A percentile compares a stretch with the other conserved stretches of the same genome.
phyloP scores from a whole-genome alignment of 345 rosid genomes.

The Populus deltoides region DNA sequence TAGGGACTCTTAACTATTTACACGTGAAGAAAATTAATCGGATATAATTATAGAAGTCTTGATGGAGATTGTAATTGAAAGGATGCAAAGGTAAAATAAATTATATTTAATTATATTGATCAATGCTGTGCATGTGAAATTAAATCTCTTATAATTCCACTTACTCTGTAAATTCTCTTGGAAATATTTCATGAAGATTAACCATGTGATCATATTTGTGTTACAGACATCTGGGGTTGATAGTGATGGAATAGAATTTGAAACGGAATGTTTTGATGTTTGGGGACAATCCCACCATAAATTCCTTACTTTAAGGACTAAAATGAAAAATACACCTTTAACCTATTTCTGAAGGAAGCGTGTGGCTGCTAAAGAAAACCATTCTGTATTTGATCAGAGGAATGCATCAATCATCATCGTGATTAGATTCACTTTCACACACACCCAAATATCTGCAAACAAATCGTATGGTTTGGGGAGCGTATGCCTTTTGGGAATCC shows the following conservation, averaged over 20 bases:
- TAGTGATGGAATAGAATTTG: too few relatives aligned
- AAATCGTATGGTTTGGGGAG: too few relatives aligned
- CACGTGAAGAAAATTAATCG: background rate
- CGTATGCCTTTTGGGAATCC: too few relatives aligned
- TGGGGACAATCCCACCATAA: too few relatives aligned
- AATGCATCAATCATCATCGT: too few relatives aligned
- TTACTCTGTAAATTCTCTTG: background rate
- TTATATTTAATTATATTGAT: background rate
- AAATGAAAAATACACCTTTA: too few relatives aligned
- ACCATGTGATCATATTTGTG: background rate
- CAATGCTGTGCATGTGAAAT: background rate
- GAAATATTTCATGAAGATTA: background rate
- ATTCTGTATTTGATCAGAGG: background rate
- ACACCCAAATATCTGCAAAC: too few relatives aligned
- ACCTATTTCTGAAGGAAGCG: background rate
- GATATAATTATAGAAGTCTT: background rate
- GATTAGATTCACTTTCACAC: too few relatives aligned
- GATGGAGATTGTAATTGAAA: background rate
- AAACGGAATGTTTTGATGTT: too few relatives aligned
- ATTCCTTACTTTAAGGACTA: background rate
- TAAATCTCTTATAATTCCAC: too few relatives aligned
- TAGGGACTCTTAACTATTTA: background rate
- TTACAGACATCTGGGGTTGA: too few relatives aligned
- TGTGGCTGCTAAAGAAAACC: background rate
- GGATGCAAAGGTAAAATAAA: background rate